Evolutionary conservation across 306 rosid species (phyloP).

Genomic region (Vigna mungo): DNA sequence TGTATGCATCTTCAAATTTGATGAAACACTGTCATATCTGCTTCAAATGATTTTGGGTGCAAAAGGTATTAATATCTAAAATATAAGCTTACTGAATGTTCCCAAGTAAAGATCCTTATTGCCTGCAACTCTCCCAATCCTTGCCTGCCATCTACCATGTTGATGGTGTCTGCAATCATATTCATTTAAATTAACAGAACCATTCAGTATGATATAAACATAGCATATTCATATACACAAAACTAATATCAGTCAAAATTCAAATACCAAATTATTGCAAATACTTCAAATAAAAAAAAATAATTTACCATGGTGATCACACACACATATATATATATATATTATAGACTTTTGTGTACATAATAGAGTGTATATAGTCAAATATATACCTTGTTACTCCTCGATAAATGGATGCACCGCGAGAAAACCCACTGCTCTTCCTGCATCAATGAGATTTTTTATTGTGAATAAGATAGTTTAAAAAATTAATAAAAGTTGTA

Average conservation of each 20-base stretch:
- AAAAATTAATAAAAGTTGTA: not conserved
- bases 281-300: too few relatives aligned
- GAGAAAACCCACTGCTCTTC: conserved; percentile 96
- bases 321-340: too few relatives aligned
- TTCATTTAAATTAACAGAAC: not conserved
- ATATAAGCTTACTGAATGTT: conserved; percentile 73
- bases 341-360: not conserved
- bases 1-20: not conserved
- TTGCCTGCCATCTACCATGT: conserved; percentile 98
- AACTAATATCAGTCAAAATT: too few relatives aligned
- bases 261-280: too few relatives aligned
- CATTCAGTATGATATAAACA: too few relatives aligned
- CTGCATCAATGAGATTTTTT: conserved; percentile 47
- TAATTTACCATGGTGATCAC: too few relatives aligned
- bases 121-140: conserved; percentile 96
- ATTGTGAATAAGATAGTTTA: not conserved
- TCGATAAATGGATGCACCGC: conserved; percentile 95
- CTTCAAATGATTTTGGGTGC: not conserved
- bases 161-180: conserved; percentile 77
- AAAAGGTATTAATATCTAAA: not conserved
- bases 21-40: not conserved
- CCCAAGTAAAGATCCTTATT: conserved; percentile 93
- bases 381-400: conserved; percentile 90
- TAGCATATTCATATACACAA: too few relatives aligned
- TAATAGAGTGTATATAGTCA: conserved; percentile 9